phyloP scores from a whole-genome alignment of 225 moss, liverwort and hornwort genomes.

The Marchantia paleacea region DNA sequence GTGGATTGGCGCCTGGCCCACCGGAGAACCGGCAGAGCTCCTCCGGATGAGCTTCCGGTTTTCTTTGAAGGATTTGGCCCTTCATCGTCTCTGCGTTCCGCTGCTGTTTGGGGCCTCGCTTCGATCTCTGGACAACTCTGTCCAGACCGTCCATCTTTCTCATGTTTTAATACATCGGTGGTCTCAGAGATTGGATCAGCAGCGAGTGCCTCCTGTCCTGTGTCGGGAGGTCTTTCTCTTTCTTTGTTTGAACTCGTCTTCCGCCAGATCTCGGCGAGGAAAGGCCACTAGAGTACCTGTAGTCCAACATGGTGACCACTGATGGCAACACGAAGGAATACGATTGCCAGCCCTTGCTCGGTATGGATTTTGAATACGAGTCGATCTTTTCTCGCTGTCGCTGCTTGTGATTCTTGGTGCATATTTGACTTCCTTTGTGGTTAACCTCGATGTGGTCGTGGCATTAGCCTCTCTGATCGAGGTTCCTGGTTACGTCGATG shows the following conservation, averaged over 20 bases:
- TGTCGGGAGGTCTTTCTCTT: background rate
- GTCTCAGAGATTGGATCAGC: conserved; percentile 6
- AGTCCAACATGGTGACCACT: conserved; percentile 38
- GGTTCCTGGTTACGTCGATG: background rate
- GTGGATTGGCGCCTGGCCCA: background rate
- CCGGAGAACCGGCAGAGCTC: conserved; percentile 11
- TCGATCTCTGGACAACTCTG: conserved; percentile 17
- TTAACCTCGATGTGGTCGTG: background rate
- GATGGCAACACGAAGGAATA: conserved; percentile 43
- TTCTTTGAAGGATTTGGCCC: conserved; percentile 6
- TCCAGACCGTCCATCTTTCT: conserved; percentile 10
- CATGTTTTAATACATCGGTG: background rate
- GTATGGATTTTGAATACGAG: background rate
- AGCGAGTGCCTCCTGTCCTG: conserved; percentile 7
- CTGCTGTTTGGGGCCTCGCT: conserved; percentile 9
- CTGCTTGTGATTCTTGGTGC: background rate
- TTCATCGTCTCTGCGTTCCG: background rate
- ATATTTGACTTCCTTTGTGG: background rate
- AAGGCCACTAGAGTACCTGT: background rate
- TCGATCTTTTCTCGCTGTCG: background rate
- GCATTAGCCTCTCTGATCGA: background rate
- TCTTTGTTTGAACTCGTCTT: background rate
- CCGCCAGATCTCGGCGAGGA: conserved; percentile 12
- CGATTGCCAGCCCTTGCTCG: conserved; percentile 48
- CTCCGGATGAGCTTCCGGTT: conserved; percentile 17